A percentile compares a stretch with the other conserved stretches of the same genome.
These are phyloP conservation scores for Singerocomus inundabilis DNA, from an alignment of 1,284 basidiomycete genomes.

Conservation along the genomic window DNA sequence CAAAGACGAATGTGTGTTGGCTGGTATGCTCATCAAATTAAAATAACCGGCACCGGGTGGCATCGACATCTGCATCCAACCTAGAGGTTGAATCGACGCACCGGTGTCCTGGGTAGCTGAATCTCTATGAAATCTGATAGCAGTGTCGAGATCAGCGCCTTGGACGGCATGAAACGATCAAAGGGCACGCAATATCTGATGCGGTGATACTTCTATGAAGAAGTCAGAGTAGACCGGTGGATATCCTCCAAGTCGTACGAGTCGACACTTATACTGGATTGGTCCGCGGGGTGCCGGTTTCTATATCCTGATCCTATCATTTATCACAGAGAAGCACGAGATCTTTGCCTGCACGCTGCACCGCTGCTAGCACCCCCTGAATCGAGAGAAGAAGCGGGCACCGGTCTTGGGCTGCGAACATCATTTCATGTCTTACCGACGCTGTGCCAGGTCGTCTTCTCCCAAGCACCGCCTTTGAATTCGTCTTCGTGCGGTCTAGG, in stretches of 20 bases:
- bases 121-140: conserved; percentile 5
- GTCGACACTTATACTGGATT: conserved; percentile 6
- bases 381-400: conserved; percentile 26
- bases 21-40: too few relatives aligned
- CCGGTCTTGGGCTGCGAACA: conserved; percentile 20
- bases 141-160: conserved; percentile 12
- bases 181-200: not conserved
- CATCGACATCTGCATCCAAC: too few relatives aligned
- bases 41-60: too few relatives aligned
- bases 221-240: not conserved
- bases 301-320: conserved; percentile 13
- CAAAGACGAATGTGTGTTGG: not conserved
- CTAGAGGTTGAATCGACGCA: not conserved
- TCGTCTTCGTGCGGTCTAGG: not conserved
- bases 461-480: conserved; percentile 23
- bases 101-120: not conserved
- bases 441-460: conserved; percentile 10
- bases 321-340: conserved; percentile 8
- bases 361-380: conserved; percentile 11
- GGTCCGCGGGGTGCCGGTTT: conserved; percentile 2
- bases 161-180: not conserved
- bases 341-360: conserved; percentile 12
- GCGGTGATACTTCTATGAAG: conserved; percentile 19
- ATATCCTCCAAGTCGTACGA: conserved; percentile 15
- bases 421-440: not conserved